Conservation (phyloP, 768 basidiomycete genomes). For the Jaapia argillacea region DNA sequence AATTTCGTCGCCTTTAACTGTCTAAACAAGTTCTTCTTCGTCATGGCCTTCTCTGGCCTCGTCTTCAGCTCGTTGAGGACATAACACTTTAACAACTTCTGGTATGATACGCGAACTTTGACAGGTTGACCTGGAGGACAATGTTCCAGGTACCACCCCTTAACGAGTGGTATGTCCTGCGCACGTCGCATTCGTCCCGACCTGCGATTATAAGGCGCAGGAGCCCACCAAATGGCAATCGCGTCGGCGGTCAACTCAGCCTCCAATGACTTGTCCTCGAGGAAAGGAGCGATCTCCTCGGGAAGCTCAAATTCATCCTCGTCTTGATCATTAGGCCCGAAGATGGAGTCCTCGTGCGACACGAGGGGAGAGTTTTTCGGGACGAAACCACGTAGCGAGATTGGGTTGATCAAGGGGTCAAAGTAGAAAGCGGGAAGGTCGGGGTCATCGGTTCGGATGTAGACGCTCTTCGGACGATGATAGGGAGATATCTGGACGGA, state of each 20-base stretch:
- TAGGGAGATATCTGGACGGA: slow-evolving; percentile 89
- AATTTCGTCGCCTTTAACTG: slow-evolving; percentile 98
- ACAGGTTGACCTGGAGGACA: slow-evolving; percentile 94
- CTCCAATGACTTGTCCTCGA: slow-evolving; percentile 70
- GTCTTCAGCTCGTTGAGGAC: slow-evolving; percentile 92
- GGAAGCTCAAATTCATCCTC: slow-evolving; percentile 86
- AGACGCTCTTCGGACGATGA: slow-evolving; percentile 93
- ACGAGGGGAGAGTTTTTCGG: slow-evolving; percentile 77
- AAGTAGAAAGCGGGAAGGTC: slow-evolving; percentile 99
- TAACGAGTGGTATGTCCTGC: slow-evolving; percentile 91
- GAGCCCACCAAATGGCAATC: slow-evolving; percentile 98
- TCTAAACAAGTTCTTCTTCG: slow-evolving; percentile 94
- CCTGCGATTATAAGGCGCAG: slow-evolving; percentile 89
- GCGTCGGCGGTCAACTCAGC: slow-evolving; percentile 92
- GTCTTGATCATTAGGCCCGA: slow-evolving; percentile 79
- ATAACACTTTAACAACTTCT: slow-evolving; percentile 92
- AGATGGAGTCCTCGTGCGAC: slow-evolving; percentile 87
- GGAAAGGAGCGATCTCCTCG: slow-evolving; percentile 67
- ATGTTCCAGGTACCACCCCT: slow-evolving; percentile 98
- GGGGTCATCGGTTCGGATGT: slow-evolving; percentile 99
- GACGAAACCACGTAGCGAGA: slow-evolving; percentile 79
- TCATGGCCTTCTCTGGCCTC: slow-evolving; percentile 90
- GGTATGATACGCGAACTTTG: slow-evolving; percentile 98
- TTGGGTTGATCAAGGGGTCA: slow-evolving; percentile 96
- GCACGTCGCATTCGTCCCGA: slow-evolving; percentile 90